These are phyloP conservation scores for Trypanosoma conorhini DNA, from an alignment of 208 protist genomes.

Conservation along the genomic window DNA sequence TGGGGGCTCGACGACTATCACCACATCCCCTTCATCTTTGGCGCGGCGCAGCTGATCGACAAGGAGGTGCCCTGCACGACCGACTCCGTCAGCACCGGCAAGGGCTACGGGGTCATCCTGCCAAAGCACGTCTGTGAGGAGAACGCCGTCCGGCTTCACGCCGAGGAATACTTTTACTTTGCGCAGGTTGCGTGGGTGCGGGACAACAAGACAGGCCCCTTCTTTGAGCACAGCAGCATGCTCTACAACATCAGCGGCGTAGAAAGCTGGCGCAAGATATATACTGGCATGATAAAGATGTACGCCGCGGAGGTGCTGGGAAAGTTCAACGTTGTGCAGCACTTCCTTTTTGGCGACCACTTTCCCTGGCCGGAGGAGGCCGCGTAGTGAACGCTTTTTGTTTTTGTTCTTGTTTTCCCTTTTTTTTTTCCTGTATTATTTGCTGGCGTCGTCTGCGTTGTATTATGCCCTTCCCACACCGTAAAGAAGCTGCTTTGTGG, in stretches of 20 bases:
- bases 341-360: constrained; percentile 92
- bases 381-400: neutral
- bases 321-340: constrained; percentile 96
- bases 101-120: constrained; percentile 80
- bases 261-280: constrained; percentile 87
- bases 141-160: constrained; percentile 31
- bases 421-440: neutral
- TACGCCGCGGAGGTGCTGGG: constrained; percentile 93
- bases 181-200: constrained; percentile 78
- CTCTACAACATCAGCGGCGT: constrained; percentile 93
- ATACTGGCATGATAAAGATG: constrained; percentile 95
- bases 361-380: constrained; percentile 58
- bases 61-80: constrained; percentile 33
- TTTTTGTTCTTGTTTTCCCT: neutral
- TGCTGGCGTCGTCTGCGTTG: too few relatives aligned
- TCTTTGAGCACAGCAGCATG: constrained; percentile 93
- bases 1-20: constrained; percentile 99
- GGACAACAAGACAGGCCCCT: constrained; percentile 88
- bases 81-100: neutral
- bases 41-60: constrained; percentile 94
- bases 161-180: constrained; percentile 70
- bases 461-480: too few relatives aligned
- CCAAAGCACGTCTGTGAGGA: constrained; percentile 66
- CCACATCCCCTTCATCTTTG: constrained; percentile 98
- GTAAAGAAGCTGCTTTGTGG: too few relatives aligned